These are phyloP conservation scores for Diaporthe caulivora DNA, from an alignment of 2,329 filamentous ascomycete species.

Conservation along the genomic window DNA sequence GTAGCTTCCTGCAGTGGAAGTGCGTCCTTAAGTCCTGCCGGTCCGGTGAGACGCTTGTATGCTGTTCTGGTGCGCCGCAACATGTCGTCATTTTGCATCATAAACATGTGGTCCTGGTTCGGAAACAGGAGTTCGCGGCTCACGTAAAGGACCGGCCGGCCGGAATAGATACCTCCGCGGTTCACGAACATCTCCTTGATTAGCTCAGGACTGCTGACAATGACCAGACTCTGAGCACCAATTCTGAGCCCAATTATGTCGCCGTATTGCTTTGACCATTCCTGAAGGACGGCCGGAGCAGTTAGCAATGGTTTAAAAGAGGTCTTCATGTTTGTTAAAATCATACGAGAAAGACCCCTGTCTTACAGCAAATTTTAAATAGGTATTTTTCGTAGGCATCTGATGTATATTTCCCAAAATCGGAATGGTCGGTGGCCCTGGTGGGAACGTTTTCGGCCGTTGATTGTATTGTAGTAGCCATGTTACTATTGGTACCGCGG, in stretches of 20 bases:
- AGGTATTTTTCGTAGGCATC: constrained; percentile 7
- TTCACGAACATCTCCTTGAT: constrained; percentile 24
- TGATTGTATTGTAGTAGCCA: constrained; percentile 16
- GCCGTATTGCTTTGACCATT: constrained; percentile 31
- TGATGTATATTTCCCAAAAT: constrained; percentile 25
- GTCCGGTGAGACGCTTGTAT: constrained; percentile 5
- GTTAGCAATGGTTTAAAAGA: not conserved
- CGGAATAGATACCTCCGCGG: constrained; percentile 24
- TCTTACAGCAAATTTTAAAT: constrained; percentile 20
- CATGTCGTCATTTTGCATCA: constrained; percentile 24
- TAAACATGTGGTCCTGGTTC: constrained; percentile 9
- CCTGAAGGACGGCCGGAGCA: not conserved
- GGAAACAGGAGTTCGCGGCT: not conserved
- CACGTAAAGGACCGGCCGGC: constrained; percentile 14
- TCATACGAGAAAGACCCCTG: not conserved
- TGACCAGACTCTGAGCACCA: not conserved
- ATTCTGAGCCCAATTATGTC: constrained; percentile 6
- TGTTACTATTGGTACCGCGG: not conserved
- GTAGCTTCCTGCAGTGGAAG: constrained; percentile 6
- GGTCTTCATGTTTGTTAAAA: too few relatives aligned
- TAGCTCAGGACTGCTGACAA: constrained; percentile 15
- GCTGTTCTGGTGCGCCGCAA: constrained; percentile 1
- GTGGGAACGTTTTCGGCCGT: constrained; percentile 23
- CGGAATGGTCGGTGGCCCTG: constrained; percentile 11
- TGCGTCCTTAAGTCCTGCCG: constrained; percentile 15